Evolutionary conservation across 2,329 filamentous ascomycete species (phyloP), one percentile per base, ranked within the genome.

Genomic region (Neonectria punicea): DNA sequence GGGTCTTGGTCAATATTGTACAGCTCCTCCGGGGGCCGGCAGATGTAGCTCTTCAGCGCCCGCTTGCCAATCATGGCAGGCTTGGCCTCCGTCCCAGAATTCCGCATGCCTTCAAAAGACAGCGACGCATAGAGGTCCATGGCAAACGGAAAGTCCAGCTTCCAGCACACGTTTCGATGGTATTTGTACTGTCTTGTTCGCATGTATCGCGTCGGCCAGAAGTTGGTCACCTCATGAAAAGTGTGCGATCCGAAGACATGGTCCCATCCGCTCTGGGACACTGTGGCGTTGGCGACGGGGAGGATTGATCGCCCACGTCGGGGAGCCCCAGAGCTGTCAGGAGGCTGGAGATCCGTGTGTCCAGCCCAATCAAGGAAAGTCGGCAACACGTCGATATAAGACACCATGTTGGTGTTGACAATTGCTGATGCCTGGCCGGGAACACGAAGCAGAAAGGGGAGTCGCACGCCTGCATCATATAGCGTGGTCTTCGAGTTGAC

Each of bases 401-500:
- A 84, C 5, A 84, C 74, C 69, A 85, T 72, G 63, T 83, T 84
- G 1, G 78, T 74, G 70, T 83, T 85, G 2, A 77, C 68, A 2
- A 77, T 59, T 1, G 73, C 73, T 3, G 71, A 18, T 1, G 57
- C n/a, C 0, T 44, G 39, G 0, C 75, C 74, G 0, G 83, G 82
- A 0, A 67, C 61, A 2, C 78, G 75, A 0, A 85, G 69, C 6
- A 85, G 73, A 4, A 85, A 73, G 0, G 83, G 83, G 2, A 85
- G 71, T 10, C 78, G 73, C 0, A 83, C 75, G 16, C 84, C 83
- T 0, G 83, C 81, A 56, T 85, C 83, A 67, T 81, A 86, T 0
- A 86, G 73, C 0, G 82, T 85, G 1, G 83, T 85, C 69, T 85
- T 85, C 9, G 83, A 84, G 70, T 86, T 85, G 64, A 85, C 69